A percentile compares a stretch with the other conserved stretches of the same genome.
Conservation (phyloP, 2,329 filamentous ascomycete genomes). For the Pyricularia sp. region DNA sequence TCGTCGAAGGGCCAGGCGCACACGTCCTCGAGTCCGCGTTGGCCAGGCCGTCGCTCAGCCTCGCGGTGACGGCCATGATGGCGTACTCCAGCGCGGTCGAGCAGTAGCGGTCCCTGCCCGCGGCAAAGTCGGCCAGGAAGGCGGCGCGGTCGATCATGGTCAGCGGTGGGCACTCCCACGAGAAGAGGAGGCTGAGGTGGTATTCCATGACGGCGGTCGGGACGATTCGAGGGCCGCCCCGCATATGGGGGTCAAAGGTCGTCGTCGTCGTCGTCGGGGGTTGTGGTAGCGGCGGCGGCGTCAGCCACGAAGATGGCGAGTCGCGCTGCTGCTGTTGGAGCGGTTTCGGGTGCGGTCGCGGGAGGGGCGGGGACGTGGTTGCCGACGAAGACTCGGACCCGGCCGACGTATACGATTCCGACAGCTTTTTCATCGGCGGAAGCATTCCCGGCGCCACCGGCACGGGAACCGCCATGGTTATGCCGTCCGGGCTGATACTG, state of each 20-base stretch:
- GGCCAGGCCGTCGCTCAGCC: background rate
- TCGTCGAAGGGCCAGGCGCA: no score
- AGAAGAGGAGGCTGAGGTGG: constrained; percentile 28
- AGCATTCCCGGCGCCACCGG: background rate
- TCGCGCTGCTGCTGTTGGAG: background rate
- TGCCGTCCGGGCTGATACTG: background rate
- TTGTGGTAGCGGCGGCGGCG: background rate
- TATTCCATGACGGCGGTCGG: background rate
- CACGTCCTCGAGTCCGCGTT: background rate
- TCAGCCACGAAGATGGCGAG: background rate
- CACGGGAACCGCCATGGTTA: background rate
- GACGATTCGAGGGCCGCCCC: background rate
- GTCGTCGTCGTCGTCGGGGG: no score
- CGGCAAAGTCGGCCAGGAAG: constrained; percentile 33
- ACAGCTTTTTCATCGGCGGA: background rate
- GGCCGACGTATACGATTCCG: background rate
- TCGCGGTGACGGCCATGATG: constrained; percentile 19
- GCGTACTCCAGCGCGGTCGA: constrained; percentile 31
- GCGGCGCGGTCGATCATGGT: constrained; percentile 36
- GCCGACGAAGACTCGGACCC: background rate
- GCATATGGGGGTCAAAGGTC: no score
- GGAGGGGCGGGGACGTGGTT: background rate
- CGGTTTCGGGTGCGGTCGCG: background rate
- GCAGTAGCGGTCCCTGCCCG: constrained; percentile 34
- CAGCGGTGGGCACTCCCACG: constrained; percentile 41